Evolutionary conservation across 2,329 filamentous ascomycete genomes (phyloP), one percentile per base, ranked within the genome.

Genomic region (Xylaria sp.): DNA sequence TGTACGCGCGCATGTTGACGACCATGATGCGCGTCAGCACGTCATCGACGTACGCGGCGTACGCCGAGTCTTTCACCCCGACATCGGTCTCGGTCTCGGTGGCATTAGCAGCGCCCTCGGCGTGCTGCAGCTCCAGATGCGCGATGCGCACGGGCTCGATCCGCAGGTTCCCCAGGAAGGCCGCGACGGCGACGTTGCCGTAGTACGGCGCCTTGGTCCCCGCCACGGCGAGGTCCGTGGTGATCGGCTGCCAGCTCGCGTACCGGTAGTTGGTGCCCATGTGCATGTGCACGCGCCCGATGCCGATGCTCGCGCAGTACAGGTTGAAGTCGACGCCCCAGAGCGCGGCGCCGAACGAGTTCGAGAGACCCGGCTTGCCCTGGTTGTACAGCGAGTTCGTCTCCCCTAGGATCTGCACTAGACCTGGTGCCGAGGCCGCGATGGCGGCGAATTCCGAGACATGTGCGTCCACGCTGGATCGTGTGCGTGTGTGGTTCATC

Each of bases 171-270:
- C 85, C 84, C 2, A 91, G 76, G 72, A 88, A 86, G 1, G 84
- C 83, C 0, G 89, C 87, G 1, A 87, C 86, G 37, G 85, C 85
- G 18, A 90, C 79, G 75, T 87, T 88, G 18, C 87, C 88, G 72
- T 91, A 91, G 76, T 90, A 92, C 0, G 89, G 88, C 0, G 89
- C 80, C 74, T 89, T 90, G 23, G 88, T 91, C 16, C 87, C 88
- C 1, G 83, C 80, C 8, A 80, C 79, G 0, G 84, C 84, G 16
- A 81, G 81, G 58, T 80, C 75, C 0, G 87, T 90, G 4, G 79
- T 73, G 53, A 90, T 73, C 0, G 88, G 88, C 73, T 91, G 88
- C 88, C 88, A 91, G 55, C 83, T 80, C 68, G 82, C 82, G 75
- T 91, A 91, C 72, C 88, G 83, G 75, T 88, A 91, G 75, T 90